These are phyloP conservation scores for Musa balbisiana DNA, from an alignment of 202 grass and related monocot genomes.

Conservation along the genomic window DNA sequence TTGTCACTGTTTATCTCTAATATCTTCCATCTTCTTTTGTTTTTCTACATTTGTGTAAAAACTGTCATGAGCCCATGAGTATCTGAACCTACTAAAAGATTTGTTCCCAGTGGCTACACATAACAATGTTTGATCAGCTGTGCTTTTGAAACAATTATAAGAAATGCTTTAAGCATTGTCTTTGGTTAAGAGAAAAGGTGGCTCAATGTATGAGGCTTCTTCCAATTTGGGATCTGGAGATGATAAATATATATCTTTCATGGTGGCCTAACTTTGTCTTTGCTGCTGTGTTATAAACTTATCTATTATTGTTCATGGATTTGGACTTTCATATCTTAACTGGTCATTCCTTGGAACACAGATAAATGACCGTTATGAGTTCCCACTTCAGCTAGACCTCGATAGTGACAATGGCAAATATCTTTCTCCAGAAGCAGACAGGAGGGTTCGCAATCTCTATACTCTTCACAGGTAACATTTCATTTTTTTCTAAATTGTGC, in stretches of 20 bases:
- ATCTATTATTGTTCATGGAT: background rate
- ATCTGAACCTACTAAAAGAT: too few species aligned
- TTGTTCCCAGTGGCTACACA: background rate
- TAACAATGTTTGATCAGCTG: background rate
- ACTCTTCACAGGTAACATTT: conserved; percentile 72
- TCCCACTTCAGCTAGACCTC: conserved; percentile 92
- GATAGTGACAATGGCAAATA: conserved; percentile 90
- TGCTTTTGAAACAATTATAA: background rate
- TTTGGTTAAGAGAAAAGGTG: background rate
- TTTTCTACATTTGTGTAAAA: too few species aligned
- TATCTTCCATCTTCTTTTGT: too few species aligned
- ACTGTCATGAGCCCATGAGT: too few species aligned
- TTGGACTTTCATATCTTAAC: background rate
- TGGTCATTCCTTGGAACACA: conserved; percentile 21
- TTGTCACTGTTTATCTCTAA: too few species aligned
- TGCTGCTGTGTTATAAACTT: background rate
- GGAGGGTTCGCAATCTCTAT: conserved; percentile 81
- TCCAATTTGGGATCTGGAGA: too few species aligned
- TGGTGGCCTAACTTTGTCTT: too few species aligned
- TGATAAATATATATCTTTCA: too few species aligned
- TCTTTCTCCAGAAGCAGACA: conserved; percentile 86
- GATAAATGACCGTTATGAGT: conserved; percentile 98
- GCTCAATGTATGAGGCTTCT: too few species aligned
- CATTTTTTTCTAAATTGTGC: background rate
- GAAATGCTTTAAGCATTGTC: background rate